Evolutionary conservation across 1,139 yeast species (phyloP), one percentile per base, ranked within the genome.

Genomic region (Meyerozyma athensensis): DNA sequence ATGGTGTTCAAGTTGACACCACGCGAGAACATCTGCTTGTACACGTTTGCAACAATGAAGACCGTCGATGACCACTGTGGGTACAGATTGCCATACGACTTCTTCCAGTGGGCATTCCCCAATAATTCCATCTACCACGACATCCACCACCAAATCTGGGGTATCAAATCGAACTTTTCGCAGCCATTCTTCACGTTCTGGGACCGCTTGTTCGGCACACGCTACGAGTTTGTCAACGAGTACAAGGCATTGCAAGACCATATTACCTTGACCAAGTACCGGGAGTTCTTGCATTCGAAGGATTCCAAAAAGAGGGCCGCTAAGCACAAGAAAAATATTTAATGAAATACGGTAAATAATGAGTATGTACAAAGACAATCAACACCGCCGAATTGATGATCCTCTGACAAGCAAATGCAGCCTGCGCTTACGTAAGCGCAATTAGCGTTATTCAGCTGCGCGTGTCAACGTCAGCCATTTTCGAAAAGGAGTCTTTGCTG

Each of bases 61-160:
- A 92, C 98, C 1, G 96, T 92, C 37, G 98, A 92, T 59, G 98
- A 92, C 60, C 98, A 92, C 61, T 92, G 97, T 61, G 98, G 98
- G 14, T 92, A 90, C 61, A 79, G 89, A 34, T 67, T 92, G 42
- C 98, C 97, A 13, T 85, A 67, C 59, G 98, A 92, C 59, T 79
- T 90, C 23, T 85, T 92, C 69, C 98, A 92, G 65, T 57, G 79
- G 31, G 41, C 90, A 12, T 92, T 92, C 73, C 97, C 97, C 44
- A 92, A 92, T 65, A 90, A 92, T 54, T 86, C 97, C 9, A 84
- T 89, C 28, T 92, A 89, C 60, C 98, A 92, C 57, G 98, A 92
- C 62, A 89, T 92, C 49, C 98, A 92, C 58, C 98, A 92, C 63
- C 98, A 92, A 67, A 79, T 79, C 50, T 92, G 94, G 75, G 98